Evolutionary conservation across 2,329 filamentous ascomycete genomes (phyloP).

Genomic region (Ascochyta clinopodiicola): DNA sequence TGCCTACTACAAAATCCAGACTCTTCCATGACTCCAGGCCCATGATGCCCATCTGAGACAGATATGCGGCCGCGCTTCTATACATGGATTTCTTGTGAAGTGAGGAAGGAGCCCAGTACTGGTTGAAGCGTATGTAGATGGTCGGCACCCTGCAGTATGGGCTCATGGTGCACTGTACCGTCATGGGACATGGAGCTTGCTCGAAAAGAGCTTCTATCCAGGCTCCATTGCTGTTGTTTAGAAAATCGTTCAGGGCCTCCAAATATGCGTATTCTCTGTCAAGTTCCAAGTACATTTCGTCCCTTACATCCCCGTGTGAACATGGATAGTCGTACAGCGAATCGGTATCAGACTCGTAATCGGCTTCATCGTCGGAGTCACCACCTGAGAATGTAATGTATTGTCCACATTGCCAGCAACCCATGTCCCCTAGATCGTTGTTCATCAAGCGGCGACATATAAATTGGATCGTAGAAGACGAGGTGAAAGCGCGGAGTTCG

Average conservation of each 20-base stretch:
- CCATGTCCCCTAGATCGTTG: background rate
- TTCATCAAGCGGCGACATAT: slow-evolving; percentile 2
- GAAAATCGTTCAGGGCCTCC: slow-evolving; percentile 4
- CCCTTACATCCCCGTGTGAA: background rate
- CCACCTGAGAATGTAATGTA: background rate
- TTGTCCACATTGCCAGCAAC: background rate
- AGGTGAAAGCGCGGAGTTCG: slow-evolving; percentile 4
- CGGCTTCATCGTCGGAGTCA: background rate
- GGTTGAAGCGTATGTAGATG: slow-evolving; percentile 7
- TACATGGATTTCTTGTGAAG: background rate
- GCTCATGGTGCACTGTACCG: slow-evolving; percentile 3
- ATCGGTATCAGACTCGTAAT: background rate
- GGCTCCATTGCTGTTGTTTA: slow-evolving; percentile 7
- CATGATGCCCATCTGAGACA: background rate
- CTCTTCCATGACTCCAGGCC: background rate
- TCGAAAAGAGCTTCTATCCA: slow-evolving; percentile 9
- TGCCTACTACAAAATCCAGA: slow-evolving; percentile 4
- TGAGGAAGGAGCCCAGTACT: background rate
- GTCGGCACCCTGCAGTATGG: background rate
- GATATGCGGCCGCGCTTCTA: background rate
- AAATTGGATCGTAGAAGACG: slow-evolving; percentile 5
- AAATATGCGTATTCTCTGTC: slow-evolving; percentile 6
- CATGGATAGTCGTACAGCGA: background rate
- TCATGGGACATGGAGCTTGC: background rate
- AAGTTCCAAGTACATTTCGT: background rate